Evolutionary conservation across 2,329 filamentous ascomycete genomes (phyloP), one percentile per base, ranked within the genome.

Genomic region (Colletotrichum abscissum): DNA sequence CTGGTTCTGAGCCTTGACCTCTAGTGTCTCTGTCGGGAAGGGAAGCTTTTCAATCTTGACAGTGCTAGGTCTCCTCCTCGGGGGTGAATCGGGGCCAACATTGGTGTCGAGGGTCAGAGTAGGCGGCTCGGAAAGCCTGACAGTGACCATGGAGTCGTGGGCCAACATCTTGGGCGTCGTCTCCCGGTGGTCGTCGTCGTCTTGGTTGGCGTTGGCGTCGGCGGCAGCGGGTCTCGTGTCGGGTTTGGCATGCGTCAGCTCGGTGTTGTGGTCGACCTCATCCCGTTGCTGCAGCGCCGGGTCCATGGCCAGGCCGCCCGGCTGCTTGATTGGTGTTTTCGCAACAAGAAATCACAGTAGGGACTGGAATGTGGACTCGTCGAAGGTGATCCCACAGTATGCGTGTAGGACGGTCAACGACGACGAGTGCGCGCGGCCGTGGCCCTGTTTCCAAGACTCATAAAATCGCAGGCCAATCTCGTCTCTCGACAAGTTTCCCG

Each of bases 61-160:
- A 14, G 74, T 75, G 42, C 73, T 75, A n/a, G 74, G 70, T 66
- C 70, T 70, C 56, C 70, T 70, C 55, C 35, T 56, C 6, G 70
- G 67, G 4, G 69, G 35, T 30, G 73, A 63, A 24, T 68, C 65
- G 69, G 75, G 65, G 73, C 77, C 65, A 69, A 82, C 77, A 42
- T 83, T 84, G 73, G 86, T 88, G 69, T 88, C 84, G 75, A 92
- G 86, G 75, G 85, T 82, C 77, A 91, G 78, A 77, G 86, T 78
- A 77, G 89, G 82, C 72, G 88, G 85, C 79, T 94, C 92, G 24
- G 93, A 94, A 62, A 95, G 86, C 67, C 92, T 89, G 57, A 95
- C 93, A 8, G 93, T 95, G 58, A 95, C 92, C 92, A 95, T 92
- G 24, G 93, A 95, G 82, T 94, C 92, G 80, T 89, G 88, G 35